Evolutionary conservation across 495 filamentous ascomycete genomes (phyloP).

Genomic region (Baudoinia panamericana): DNA sequence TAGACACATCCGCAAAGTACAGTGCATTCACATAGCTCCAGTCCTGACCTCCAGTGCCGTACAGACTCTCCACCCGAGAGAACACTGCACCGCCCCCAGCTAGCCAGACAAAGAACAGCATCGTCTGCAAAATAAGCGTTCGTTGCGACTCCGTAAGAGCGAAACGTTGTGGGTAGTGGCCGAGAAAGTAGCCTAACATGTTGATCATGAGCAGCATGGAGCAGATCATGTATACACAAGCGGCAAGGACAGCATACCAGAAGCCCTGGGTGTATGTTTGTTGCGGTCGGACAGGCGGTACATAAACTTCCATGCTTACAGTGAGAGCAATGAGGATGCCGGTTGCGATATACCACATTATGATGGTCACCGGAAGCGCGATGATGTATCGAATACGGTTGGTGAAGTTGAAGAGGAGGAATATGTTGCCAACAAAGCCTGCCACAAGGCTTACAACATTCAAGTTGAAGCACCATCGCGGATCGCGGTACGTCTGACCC

Average conservation of each 20-base stretch:
- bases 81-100: slow-evolving; percentile 48
- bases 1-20: slow-evolving; percentile 54
- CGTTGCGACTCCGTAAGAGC: slow-evolving; percentile 58
- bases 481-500: slow-evolving; percentile 33
- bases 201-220: slow-evolving; percentile 57
- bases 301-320: slow-evolving; percentile 46
- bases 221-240: slow-evolving; percentile 50
- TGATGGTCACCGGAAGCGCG: slow-evolving; percentile 54
- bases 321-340: slow-evolving; percentile 50
- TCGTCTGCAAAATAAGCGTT: slow-evolving; percentile 52
- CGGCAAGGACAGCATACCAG: slow-evolving; percentile 64
- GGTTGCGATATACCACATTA: slow-evolving; percentile 55
- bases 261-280: slow-evolving; percentile 61
- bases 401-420: slow-evolving; percentile 76
- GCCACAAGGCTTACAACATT: slow-evolving; percentile 54
- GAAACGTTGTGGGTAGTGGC: slow-evolving; percentile 67
- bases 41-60: slow-evolving; percentile 11
- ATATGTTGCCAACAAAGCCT: slow-evolving; percentile 57
- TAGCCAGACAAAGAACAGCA: slow-evolving; percentile 49
- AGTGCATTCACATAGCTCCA: slow-evolving; percentile 42
- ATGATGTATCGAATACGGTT: slow-evolving; percentile 64
- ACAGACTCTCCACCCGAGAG: slow-evolving; percentile 28
- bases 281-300: slow-evolving; percentile 42
- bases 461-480: slow-evolving; percentile 33
- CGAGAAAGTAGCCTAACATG: slow-evolving; percentile 64